phyloP scores from a whole-genome alignment of 441 rosid genomes.

The Croton laevigatus region DNA sequence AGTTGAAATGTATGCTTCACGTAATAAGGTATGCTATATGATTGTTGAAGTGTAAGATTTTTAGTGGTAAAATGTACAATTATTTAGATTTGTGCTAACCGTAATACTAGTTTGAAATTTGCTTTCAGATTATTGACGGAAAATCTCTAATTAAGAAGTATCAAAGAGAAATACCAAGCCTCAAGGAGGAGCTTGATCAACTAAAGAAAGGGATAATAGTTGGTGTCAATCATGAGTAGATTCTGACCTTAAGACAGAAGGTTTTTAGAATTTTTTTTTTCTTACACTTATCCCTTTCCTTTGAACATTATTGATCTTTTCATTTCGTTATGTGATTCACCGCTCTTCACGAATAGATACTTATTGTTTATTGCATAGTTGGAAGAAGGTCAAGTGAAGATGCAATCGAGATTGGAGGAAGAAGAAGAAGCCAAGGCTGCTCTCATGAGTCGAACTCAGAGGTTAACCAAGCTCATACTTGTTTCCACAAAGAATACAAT shows the following conservation, averaged over 20 bases:
- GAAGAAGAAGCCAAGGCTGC: conserved; percentile 99
- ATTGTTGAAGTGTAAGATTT: conserved; percentile 15
- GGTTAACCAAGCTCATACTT: conserved; percentile 96
- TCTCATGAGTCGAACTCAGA: conserved; percentile 98
- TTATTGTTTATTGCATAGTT: conserved; percentile 43
- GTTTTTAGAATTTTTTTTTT: too few relatives aligned
- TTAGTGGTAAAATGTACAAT: neutral
- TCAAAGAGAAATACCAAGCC: conserved; percentile 88
- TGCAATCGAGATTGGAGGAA: conserved; percentile 99
- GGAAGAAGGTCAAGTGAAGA: conserved; percentile 99
- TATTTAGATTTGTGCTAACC: conserved; percentile 13
- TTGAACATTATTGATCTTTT: neutral
- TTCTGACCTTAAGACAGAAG: conserved; percentile 85
- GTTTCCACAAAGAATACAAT: conserved; percentile 87
- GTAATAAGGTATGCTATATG: conserved; percentile 71
- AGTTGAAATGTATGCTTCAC: conserved; percentile 95
- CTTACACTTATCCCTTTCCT: neutral
- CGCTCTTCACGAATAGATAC: conserved; percentile 1
- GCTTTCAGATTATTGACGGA: conserved; percentile 88
- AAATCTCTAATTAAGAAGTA: conserved; percentile 97
- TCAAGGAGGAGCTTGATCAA: conserved; percentile 90
- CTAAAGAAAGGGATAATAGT: conserved; percentile 74
- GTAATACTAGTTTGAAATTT: conserved; percentile 22
- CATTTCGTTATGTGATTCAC: conserved; percentile 1
- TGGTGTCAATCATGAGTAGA: conserved; percentile 93